phyloP scores from a whole-genome alignment of 2,329 filamentous ascomycete genomes.

The Nemania sp. region DNA sequence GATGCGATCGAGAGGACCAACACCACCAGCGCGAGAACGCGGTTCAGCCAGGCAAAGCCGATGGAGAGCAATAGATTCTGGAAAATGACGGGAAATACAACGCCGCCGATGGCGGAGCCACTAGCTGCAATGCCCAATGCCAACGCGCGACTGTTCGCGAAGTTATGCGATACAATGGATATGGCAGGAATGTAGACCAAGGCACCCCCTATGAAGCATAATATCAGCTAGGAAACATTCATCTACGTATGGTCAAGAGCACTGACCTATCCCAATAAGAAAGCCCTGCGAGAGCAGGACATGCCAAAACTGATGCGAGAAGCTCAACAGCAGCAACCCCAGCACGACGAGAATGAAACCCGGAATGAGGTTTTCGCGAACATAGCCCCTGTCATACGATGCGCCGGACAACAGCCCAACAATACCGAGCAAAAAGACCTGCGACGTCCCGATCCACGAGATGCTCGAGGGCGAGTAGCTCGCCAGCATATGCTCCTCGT shows the following conservation, averaged over 20 bases:
- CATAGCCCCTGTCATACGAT: constrained; percentile 39
- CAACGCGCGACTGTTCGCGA: constrained; percentile 11
- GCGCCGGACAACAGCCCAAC: constrained; percentile 37
- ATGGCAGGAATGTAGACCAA: constrained; percentile 24
- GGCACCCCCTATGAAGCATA: constrained; percentile 7
- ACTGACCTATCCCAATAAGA: constrained; percentile 20
- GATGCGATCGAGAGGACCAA: constrained; percentile 26
- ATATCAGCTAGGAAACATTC: neutral
- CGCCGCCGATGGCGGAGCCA: constrained; percentile 29
- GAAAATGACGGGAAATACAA: constrained; percentile 42
- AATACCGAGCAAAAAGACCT: constrained; percentile 38
- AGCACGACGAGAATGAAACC: constrained; percentile 27
- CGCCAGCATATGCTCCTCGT: constrained; percentile 24
- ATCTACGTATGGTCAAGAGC: neutral
- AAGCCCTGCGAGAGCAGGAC: constrained; percentile 21
- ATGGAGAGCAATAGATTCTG: constrained; percentile 45
- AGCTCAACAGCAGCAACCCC: constrained; percentile 42
- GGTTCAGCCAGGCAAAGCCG: constrained; percentile 54
- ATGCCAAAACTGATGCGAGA: constrained; percentile 24
- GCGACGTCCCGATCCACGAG: constrained; percentile 38
- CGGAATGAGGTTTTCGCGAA: neutral
- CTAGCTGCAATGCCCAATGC: constrained; percentile 22
- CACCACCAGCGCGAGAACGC: constrained; percentile 42
- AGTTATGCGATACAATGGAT: constrained; percentile 22
- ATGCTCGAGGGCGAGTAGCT: constrained; percentile 32